Base-by-base conservation (phyloP, 805 yeast species). In the Ogataea philodendri region DNA sequence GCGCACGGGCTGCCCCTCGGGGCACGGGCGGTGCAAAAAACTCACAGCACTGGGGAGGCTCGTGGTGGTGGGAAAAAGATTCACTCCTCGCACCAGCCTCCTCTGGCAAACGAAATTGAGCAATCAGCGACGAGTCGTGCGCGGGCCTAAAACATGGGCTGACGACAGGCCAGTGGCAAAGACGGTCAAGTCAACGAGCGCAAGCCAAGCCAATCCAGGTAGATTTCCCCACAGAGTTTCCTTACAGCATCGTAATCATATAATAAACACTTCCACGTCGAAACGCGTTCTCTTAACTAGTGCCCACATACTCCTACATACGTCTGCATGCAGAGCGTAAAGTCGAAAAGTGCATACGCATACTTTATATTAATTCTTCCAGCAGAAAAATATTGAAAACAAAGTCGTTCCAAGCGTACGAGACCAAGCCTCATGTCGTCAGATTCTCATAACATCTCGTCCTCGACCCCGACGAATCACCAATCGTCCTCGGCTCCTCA, bases 261-360 rank as follows among this genome's bases (percentile, higher is more conserved):
- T 25, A 31, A 9, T 36, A 36, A 35, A 36, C 33, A 22, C 25
- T 9, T 21, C 9, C 24, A 24, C 30, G 30, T 25, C 23, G 17
- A 9, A 16, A 16, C 28, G 31, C 39, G 35, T 31, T 26, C 34
- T 20, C 5, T 23, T 30, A 29, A 16, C 9, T 19, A 26, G 38
- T 19, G 34, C 39, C 29, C 39, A 35, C 40, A 32, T 32, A 30
- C 15, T 33, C 32, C 32, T 41, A 41, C 45, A 41, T 37, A 35
- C 33, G 39, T 33, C 41, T 41, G 45, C 45, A 41, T 41, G 45
- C 45, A 41, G 37, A 32, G 38, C 27, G 38, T 30, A 31, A 26
- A 33, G 35, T 38, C 36, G 28, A 31, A 37, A 41, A 41, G 37
- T 41, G 45, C 45, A 41, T 37, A 31, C 42, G 45, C 45, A 41